Evolutionary conservation across 352 stramenopile genomes (phyloP), one percentile per base, ranked within the genome.

Genomic region (Globisporangium rhizosaccharum): DNA sequence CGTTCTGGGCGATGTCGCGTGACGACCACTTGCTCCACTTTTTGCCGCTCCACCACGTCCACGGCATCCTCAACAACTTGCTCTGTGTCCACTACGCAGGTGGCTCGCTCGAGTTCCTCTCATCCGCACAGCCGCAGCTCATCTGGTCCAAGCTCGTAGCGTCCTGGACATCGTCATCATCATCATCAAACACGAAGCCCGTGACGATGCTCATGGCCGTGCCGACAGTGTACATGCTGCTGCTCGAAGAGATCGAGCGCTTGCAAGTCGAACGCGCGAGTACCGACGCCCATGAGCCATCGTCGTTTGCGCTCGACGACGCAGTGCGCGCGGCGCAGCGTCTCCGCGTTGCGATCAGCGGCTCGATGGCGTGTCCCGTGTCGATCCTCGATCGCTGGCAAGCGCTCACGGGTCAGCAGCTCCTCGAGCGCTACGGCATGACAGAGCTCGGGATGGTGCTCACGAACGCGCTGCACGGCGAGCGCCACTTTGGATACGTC

Each of bases 381-480:
- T 83, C 74, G 3, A 85, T 97, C 49, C 59, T 95, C 41, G 74
- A 77, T 39, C 66, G 78, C 6, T 98, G 92, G 90, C 71, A 96
- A 58, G 60, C 59, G 6, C 58, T 96, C 33, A 97, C 88, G 2
- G 82, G 82, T 3, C 79, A 91, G 25, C 80, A 70, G 25, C 62
- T 98, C 47, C 73, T 98, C 26, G 92, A 97, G 63, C 70, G 91
- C 17, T 97, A 97, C 58, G 90, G 90, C 10, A 98, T 97, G 89
- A 97, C 84, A 0, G 90, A 97, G 68, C 75, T 96, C 50, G 88
- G 86, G 10, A 98, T 98, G 92, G 89, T 82, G 11, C 69, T 98
- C 8, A 91, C 82, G 3, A 97, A 98, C 56, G 79, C 90, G 41
- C 61, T 93, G 67, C 65, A 76, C 56, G 70, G 74, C 26, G 68